These are phyloP conservation scores for Penicillium capsulatum DNA, from an alignment of 2,329 filamentous ascomycete genomes.

Conservation along the genomic window DNA sequence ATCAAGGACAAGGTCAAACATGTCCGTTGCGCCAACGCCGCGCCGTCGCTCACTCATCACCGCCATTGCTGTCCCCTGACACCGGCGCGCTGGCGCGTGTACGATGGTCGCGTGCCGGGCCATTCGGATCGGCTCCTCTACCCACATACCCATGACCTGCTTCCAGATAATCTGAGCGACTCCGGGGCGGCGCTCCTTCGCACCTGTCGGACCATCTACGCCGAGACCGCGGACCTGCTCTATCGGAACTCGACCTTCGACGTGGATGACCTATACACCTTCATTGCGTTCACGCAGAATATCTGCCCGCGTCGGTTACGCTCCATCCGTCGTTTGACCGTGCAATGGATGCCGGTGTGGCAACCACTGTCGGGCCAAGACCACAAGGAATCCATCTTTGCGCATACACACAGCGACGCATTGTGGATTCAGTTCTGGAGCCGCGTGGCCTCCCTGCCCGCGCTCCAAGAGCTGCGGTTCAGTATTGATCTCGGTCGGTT, in stretches of 20 bases:
- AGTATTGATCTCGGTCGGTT: constrained; percentile 34
- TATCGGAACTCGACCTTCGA: constrained; percentile 33
- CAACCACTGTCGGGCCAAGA: constrained; percentile 31
- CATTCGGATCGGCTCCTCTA: constrained; percentile 28
- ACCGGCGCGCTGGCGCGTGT: constrained; percentile 30
- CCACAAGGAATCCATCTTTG: constrained; percentile 31
- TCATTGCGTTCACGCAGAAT: constrained; percentile 29
- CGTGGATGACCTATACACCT: constrained; percentile 36
- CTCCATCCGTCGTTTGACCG: constrained; percentile 22
- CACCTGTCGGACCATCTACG: constrained; percentile 34
- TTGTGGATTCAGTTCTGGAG: constrained; percentile 34
- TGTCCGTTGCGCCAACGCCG: constrained; percentile 28
- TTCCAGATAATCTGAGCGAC: constrained; percentile 25
- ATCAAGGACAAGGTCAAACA: constrained; percentile 35
- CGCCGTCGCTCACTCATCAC: constrained; percentile 25
- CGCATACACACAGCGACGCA: constrained; percentile 36
- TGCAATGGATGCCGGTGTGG: constrained; percentile 37
- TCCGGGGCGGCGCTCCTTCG: constrained; percentile 26
- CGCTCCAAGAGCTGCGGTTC: constrained; percentile 22
- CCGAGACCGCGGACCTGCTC: constrained; percentile 29
- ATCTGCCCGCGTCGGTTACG: constrained; percentile 19
- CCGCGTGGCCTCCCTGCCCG: constrained; percentile 17
- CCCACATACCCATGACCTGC: constrained; percentile 30
- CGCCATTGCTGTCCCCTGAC: constrained; percentile 34
- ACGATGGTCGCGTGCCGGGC: constrained; percentile 15